Evolutionary conservation across 257 asterid genomes (phyloP), one percentile per base, ranked within the genome.

Genomic region (Ilex aquifolium): DNA sequence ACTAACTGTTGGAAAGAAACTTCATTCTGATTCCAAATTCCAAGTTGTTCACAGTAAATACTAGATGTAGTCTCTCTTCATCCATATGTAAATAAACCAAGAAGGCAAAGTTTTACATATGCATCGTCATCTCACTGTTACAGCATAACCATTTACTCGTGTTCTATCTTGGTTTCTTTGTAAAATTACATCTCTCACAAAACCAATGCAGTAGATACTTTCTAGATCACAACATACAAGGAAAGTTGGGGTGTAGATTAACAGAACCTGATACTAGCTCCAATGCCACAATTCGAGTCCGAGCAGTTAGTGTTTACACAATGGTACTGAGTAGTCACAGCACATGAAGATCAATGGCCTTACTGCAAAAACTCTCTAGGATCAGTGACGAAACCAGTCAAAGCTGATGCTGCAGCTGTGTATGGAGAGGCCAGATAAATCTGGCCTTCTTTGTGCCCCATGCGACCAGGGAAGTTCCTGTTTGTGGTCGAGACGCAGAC

Each of bases 361-460:
- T 76, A 87, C 88, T 82, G 84, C 76, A 89, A 76, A 70, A 89
- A 89, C 44, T 89, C 94, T 76, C 97, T 73, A 5, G 96, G 97
- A 74, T 92, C 99, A 4, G 97, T 92, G 57, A 92, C 95, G 17
- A 59, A 80, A 40, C 99, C 99, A 11, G 97, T 82, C 76, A 92
- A 66, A 32, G 95, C 96, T 16, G 97, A 92, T 32, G 95, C 97
- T 31, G 97, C 96, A 56, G 98, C 98, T 16, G 97, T 91, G 29
- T 84, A 91, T n/a, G 95, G 98, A 74, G 98, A 92, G 69, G 98
- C 95, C 11, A 92, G 84, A 80, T 92, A 86, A 15, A 89, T 85
- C 80, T 92, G 89, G 51, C 95, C 98, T 79, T 87, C 98, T 76
- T 85, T 92, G 74, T 92, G 95, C 10, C 98, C 97, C 95, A 92